These are phyloP conservation scores for Phytophthora tentaculata DNA, from an alignment of 352 stramenopile genomes.

Conservation along the genomic window DNA sequence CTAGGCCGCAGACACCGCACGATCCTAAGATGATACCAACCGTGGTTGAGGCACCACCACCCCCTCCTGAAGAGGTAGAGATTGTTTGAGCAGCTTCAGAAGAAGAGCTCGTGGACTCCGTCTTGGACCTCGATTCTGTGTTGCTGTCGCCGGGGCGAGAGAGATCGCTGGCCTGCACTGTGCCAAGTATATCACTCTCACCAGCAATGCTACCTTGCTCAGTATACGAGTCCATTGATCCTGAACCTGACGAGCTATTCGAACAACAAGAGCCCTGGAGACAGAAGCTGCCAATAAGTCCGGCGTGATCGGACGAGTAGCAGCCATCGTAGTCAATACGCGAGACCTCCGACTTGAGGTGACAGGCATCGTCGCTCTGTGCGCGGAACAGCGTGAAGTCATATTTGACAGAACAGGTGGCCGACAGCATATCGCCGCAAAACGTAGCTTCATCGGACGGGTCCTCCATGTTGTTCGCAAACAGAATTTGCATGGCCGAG, in stretches of 20 bases:
- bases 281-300: constrained; percentile 64
- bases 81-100: constrained; percentile 32
- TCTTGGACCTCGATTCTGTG: constrained; percentile 9
- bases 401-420: constrained; percentile 71
- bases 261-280: constrained; percentile 64
- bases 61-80: constrained; percentile 48
- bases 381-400: constrained; percentile 66
- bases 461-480: constrained; percentile 57
- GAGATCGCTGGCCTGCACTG: constrained; percentile 28
- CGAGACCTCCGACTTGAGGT: constrained; percentile 63
- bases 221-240: constrained; percentile 7
- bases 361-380: constrained; percentile 50
- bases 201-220: constrained; percentile 21
- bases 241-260: constrained; percentile 38
- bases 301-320: constrained; percentile 81
- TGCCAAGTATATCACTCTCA: constrained; percentile 37
- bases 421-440: constrained; percentile 68
- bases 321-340: constrained; percentile 68
- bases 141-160: constrained; percentile 9
- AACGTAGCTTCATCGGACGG: constrained; percentile 62
- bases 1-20: constrained; percentile 44
- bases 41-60: constrained; percentile 45
- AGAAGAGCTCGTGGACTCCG: constrained; percentile 15
- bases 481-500: constrained; percentile 66
- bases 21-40: constrained; percentile 59